A percentile compares a stretch with the other conserved stretches of the same genome.
Evolutionary conservation across 2,329 filamentous ascomycete species (phyloP).

Genomic region (Penicillium hordei): DNA sequence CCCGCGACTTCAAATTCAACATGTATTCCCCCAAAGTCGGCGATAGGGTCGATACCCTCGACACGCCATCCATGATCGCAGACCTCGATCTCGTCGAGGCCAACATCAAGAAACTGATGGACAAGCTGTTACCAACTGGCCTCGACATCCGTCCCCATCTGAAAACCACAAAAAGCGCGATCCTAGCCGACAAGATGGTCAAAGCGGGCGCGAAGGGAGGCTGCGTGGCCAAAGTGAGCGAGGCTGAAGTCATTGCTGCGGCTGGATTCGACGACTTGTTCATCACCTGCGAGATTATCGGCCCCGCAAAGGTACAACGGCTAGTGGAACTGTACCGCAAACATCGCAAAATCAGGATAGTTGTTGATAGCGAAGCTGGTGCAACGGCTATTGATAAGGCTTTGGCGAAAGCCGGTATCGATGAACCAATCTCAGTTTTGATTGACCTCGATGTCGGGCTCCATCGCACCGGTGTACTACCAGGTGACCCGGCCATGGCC

Average conservation of each 20-base stretch:
- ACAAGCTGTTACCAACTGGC: conserved; percentile 48
- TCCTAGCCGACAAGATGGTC: conserved; percentile 47
- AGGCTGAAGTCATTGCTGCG: conserved; percentile 46
- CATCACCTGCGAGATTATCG: conserved; percentile 55
- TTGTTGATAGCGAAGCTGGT: conserved; percentile 50
- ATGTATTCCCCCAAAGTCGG: conserved; percentile 48
- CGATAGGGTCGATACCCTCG: conserved; percentile 46
- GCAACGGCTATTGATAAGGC: conserved; percentile 50
- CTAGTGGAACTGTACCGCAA: conserved; percentile 48
- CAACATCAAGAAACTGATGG: conserved; percentile 52
- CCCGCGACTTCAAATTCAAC: neutral
- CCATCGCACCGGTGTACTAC: conserved; percentile 51
- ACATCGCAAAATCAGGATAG: conserved; percentile 44
- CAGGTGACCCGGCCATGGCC: conserved; percentile 41
- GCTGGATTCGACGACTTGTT: conserved; percentile 52
- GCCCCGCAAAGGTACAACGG: conserved; percentile 47
- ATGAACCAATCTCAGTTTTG: conserved; percentile 43
- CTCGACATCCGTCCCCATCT: conserved; percentile 52
- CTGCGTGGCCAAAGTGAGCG: conserved; percentile 55
- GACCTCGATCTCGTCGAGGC: conserved; percentile 54
- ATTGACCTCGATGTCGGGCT: conserved; percentile 54
- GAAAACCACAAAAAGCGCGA: conserved; percentile 55
- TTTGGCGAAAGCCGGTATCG: conserved; percentile 37
- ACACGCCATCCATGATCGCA: conserved; percentile 59
- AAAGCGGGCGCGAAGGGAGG: conserved; percentile 52